Base-by-base conservation (phyloP, 495 filamentous ascomycete species). In the Trichoderma virens region DNA sequence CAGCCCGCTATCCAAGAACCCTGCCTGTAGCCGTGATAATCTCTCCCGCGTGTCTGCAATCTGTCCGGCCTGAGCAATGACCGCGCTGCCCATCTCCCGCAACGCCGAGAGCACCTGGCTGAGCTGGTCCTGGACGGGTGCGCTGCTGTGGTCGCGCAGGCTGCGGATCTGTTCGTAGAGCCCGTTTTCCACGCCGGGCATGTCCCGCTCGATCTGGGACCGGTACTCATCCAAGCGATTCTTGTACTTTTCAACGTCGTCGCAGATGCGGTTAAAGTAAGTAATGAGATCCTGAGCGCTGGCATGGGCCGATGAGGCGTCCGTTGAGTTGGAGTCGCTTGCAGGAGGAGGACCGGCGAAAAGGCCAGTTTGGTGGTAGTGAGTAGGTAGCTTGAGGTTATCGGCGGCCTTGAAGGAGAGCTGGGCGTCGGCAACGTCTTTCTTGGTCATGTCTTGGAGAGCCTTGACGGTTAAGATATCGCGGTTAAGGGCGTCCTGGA, bases 161-260 rank as follows among this genome's bases (percentile, higher is more conserved):
- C 34, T 45, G 73, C 89, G 85, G 63, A 90, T 83, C 71, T 92
- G 87, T 64, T 87, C 82, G 66, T 87, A 78, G 56, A 90, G 80
- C 30, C 83, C 84, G 9, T 79, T 76, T 70, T 95, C 90, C 27
- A 96, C 86, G 3, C 87, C 85, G 60, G 88, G 80, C 59, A 97
- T 79, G 72, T 94, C 91, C 67, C 85, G 81, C 74, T 96, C 92
- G 61, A 97, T 91, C 72, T 96, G 91, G 59, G 82, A 78, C 60
- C 96, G 74, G 65, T 88, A 90, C 32, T 78, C 74, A 66, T 85
- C 82, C 71, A 92, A 92, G 67, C 75, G 80, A 7, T 81, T 79
- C 35, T 93, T 80, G 31, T 87, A 87, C 7, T 78, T 73, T 8
- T 82, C 76, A 83, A 96, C 87, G 67, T 88, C 89, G 59, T 90